Percentiles rank a stretch among this genome's conserved stretches.
phyloP scores from a whole-genome alignment of 2,329 filamentous ascomycete genomes.

The Botrytis porri region DNA sequence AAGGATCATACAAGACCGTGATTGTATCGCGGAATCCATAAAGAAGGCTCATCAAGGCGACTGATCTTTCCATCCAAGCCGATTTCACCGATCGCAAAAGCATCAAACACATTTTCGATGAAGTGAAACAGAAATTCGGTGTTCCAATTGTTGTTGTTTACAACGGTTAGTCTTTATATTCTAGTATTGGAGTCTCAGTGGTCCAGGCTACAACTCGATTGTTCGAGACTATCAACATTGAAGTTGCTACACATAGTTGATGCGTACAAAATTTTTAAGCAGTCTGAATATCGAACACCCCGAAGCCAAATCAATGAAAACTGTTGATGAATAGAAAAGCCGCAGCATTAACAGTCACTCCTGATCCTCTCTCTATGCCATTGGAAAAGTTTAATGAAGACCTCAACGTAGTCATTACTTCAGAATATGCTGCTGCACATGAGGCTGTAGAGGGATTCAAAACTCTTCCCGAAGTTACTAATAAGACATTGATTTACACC shows the following conservation, averaged over 20 bases:
- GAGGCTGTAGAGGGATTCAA: constrained; percentile 39
- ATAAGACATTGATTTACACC: constrained; percentile 46
- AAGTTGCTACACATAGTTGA: background rate
- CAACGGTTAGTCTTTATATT: constrained; percentile 37
- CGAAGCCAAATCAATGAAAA: background rate
- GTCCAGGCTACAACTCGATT: background rate
- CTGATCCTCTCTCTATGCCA: constrained; percentile 34
- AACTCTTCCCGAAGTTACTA: constrained; percentile 28
- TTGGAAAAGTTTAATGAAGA: constrained; percentile 36
- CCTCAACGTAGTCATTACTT: constrained; percentile 41
- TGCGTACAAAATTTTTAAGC: background rate
- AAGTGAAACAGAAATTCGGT: constrained; percentile 39
- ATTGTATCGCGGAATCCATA: constrained; percentile 38
- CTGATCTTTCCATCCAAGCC: constrained; percentile 38
- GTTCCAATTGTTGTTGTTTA: constrained; percentile 46
- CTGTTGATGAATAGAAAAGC: constrained; percentile 1
- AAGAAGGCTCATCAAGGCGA: constrained; percentile 31
- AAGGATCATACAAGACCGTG: constrained; percentile 43
- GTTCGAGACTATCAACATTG: background rate
- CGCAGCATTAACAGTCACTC: background rate
- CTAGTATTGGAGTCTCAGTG: background rate
- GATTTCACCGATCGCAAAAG: constrained; percentile 39
- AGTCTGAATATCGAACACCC: background rate
- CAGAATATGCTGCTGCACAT: constrained; percentile 42
- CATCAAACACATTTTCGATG: constrained; percentile 38